Conservation (phyloP, 1,284 basidiomycete species). For the Ustilago trichophora region DNA sequence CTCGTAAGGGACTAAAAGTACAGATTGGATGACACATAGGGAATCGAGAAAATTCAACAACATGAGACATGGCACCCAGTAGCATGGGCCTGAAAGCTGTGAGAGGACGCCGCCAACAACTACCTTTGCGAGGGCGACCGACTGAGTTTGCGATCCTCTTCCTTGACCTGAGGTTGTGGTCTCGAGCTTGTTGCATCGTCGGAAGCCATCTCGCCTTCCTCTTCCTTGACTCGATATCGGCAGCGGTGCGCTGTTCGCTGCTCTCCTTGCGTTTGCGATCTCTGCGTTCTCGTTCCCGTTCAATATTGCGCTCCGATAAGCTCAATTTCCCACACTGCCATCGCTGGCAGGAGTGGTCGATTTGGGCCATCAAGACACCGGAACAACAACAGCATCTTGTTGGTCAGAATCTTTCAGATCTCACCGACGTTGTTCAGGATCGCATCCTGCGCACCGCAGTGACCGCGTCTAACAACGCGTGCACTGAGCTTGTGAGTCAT, state of each 20-base stretch:
- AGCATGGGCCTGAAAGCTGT: not conserved
- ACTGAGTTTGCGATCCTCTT: constrained; percentile 44
- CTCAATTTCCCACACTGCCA: too few relatives aligned
- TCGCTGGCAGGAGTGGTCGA: too few relatives aligned
- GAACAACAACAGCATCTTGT: too few relatives aligned
- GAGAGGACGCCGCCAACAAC: not conserved
- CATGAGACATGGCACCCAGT: too few relatives aligned
- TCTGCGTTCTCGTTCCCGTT: constrained; percentile 37
- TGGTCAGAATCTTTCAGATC: too few relatives aligned
- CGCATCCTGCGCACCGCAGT: too few relatives aligned
- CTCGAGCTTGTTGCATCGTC: constrained; percentile 9
- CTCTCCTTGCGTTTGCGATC: constrained; percentile 47
- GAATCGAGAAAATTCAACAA: too few relatives aligned
- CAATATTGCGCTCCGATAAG: constrained; percentile 44
- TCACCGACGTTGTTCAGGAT: too few relatives aligned
- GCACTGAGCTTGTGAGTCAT: too few relatives aligned
- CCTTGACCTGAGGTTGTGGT: constrained; percentile 18
- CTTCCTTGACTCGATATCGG: constrained; percentile 15
- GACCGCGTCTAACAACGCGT: too few relatives aligned
- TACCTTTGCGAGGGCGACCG: constrained; percentile 27
- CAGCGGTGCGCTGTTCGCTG: constrained; percentile 31
- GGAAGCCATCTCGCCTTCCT: constrained; percentile 35
- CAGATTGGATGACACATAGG: too few relatives aligned
- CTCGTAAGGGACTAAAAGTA: constrained; percentile 9
- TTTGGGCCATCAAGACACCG: too few relatives aligned